Conservation (phyloP, 495 filamentous ascomycete species). For the Alectoria sarmentosa region DNA sequence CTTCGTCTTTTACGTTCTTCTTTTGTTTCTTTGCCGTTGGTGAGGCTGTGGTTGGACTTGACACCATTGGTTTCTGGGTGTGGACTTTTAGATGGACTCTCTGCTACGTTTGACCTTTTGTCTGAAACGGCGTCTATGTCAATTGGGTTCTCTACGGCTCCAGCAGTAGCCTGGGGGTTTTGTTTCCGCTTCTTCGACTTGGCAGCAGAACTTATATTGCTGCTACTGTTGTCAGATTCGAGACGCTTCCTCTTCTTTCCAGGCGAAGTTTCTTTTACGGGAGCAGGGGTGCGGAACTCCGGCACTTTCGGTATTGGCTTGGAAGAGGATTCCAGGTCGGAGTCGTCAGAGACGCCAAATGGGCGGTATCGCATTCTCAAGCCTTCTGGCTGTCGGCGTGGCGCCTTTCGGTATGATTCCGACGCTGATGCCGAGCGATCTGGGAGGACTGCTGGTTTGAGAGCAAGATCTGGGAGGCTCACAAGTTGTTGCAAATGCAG, state of each 20-base stretch:
- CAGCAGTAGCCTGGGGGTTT: background rate
- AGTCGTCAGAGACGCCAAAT: constrained; percentile 21
- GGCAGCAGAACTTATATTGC: background rate
- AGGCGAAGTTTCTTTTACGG: constrained; percentile 2
- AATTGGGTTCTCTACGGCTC: background rate
- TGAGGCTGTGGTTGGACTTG: background rate
- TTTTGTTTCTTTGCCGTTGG: background rate
- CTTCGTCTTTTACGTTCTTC: constrained; percentile 3
- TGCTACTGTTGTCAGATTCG: background rate
- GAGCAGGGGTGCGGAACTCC: constrained; percentile 5
- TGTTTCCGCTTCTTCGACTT: constrained; percentile 14
- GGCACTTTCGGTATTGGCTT: background rate
- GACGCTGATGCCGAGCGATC: constrained; percentile 2
- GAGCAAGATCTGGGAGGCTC: constrained; percentile 12
- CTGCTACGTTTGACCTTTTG: background rate
- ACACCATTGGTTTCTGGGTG: background rate
- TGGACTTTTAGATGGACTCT: background rate
- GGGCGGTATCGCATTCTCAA: constrained; percentile 28
- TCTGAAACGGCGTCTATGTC: constrained; percentile 4
- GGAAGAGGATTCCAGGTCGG: background rate
- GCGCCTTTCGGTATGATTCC: constrained; percentile 10
- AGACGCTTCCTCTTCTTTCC: constrained; percentile 4
- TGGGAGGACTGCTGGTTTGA: background rate
- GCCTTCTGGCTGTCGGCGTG: constrained; percentile 23
- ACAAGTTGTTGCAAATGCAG: constrained; percentile 25